Conservation (phyloP, 768 basidiomycete species). For the Lactarius quietus region DNA sequence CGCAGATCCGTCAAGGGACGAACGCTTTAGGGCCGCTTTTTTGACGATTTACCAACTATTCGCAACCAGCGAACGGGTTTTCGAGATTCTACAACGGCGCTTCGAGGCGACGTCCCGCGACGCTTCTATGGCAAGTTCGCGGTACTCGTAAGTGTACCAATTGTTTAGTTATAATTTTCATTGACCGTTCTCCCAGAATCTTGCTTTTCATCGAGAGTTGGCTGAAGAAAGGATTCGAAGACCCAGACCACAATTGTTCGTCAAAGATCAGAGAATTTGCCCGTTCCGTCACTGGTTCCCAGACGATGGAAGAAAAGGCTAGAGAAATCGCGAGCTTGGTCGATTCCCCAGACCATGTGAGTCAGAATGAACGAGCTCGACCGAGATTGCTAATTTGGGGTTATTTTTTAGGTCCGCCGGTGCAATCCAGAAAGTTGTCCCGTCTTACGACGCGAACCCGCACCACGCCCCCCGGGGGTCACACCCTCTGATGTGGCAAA, state of each 20-base stretch:
- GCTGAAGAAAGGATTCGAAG: conserved; percentile 19
- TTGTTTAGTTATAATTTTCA: background rate
- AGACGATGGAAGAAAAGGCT: conserved; percentile 14
- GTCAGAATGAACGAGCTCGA: background rate
- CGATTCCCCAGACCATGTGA: conserved; percentile 4
- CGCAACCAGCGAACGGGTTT: conserved; percentile 7
- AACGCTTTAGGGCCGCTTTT: background rate
- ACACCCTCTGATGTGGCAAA: conserved; percentile 5
- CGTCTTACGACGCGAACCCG: background rate
- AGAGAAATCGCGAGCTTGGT: background rate
- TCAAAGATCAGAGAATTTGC: conserved; percentile 7
- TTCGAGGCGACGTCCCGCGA: background rate
- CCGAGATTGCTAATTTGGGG: background rate
- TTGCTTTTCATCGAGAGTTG: conserved; percentile 19
- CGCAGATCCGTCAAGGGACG: background rate
- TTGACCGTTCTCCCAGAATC: conserved; percentile 3
- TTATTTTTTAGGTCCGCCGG: conserved; percentile 8
- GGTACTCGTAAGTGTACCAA: conserved; percentile 8
- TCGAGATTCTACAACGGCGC: conserved; percentile 13
- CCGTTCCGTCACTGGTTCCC: background rate
- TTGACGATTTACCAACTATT: conserved; percentile 17
- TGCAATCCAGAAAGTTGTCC: background rate
- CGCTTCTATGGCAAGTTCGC: background rate
- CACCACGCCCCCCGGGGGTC: background rate
- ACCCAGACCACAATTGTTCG: conserved; percentile 9